These are phyloP conservation scores for Jackrogersella multiformis DNA, from an alignment of 495 filamentous ascomycete species.

Conservation along the genomic window DNA sequence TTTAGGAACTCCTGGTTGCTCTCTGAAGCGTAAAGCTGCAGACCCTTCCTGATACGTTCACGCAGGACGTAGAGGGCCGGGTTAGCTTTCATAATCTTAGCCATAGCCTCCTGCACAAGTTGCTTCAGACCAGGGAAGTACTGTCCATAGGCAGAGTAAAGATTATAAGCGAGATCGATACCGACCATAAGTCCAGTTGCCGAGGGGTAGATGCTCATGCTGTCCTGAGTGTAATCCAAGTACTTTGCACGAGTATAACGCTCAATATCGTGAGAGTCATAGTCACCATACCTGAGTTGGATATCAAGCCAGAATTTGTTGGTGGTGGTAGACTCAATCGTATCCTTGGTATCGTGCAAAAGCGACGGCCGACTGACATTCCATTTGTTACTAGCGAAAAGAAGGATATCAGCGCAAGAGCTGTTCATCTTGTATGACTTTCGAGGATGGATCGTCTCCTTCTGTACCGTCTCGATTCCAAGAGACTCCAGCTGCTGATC, in stretches of 20 bases:
- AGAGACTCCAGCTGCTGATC: slow-evolving; percentile 97
- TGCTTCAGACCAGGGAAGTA: slow-evolving; percentile 99
- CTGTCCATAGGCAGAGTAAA: slow-evolving; percentile 97
- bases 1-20: slow-evolving; percentile 99
- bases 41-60: slow-evolving; percentile 98
- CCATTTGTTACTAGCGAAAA: slow-evolving; percentile 99
- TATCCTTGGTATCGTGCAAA: slow-evolving; percentile 95
- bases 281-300: slow-evolving; percentile 97
- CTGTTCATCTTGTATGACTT: slow-evolving; percentile 99
- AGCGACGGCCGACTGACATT: slow-evolving; percentile 94
- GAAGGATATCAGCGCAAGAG: slow-evolving; percentile 96
- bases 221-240: slow-evolving; percentile 98
- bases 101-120: slow-evolving; percentile 97
- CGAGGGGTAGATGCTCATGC: slow-evolving; percentile 98
- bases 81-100: slow-evolving; percentile 99
- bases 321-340: slow-evolving; percentile 91
- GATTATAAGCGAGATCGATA: slow-evolving; percentile 97
- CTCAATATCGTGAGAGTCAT: slow-evolving; percentile 99
- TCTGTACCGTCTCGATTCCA: slow-evolving; percentile 98
- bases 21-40: slow-evolving; percentile 97
- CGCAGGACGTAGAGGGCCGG: slow-evolving; percentile 95
- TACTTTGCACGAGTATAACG: slow-evolving; percentile 98
- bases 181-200: slow-evolving; percentile 98
- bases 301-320: slow-evolving; percentile 99
- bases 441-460: slow-evolving; percentile 98